Conservation (phyloP, 208 protist species). For the Leishmania tropica region DNA sequence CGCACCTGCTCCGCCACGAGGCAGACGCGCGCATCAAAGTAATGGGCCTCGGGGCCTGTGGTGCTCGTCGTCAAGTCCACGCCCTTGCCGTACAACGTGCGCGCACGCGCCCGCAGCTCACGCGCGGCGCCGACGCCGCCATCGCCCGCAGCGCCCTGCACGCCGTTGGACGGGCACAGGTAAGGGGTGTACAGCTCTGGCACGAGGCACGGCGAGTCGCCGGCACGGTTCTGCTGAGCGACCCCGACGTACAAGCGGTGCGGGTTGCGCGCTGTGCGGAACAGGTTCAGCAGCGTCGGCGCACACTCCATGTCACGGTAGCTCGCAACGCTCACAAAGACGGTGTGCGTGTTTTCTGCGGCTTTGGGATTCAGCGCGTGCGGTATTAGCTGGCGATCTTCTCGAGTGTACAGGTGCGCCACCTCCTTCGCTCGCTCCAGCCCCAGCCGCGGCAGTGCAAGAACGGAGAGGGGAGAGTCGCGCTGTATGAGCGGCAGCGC, state of each 20-base stretch:
- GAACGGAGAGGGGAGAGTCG: conserved; percentile 14
- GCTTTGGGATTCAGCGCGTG: conserved; percentile 10
- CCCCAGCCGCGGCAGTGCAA: conserved; percentile 16
- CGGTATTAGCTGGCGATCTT: conserved; percentile 18
- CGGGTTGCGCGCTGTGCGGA: conserved; percentile 63
- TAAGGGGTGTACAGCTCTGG: conserved; percentile 30
- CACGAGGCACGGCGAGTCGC: conserved; percentile 53
- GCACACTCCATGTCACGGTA: conserved; percentile 88
- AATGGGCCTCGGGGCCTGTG: background rate
- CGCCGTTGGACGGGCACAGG: conserved; percentile 15
- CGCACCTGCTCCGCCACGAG: conserved; percentile 61
- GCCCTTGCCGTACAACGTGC: conserved; percentile 3
- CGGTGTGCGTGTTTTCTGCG: conserved; percentile 33
- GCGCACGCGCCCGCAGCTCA: conserved; percentile 9
- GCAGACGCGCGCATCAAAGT: conserved; percentile 41
- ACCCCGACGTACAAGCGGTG: conserved; percentile 82
- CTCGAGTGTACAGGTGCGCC: conserved; percentile 15
- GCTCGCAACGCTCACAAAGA: conserved; percentile 91
- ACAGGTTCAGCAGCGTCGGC: conserved; percentile 76
- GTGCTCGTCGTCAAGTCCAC: background rate
- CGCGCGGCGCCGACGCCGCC: background rate
- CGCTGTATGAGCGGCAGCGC: background rate
- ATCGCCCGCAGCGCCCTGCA: background rate
- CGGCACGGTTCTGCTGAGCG: conserved; percentile 67
- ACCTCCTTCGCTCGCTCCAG: conserved; percentile 12